Evolutionary conservation across 768 basidiomycete species (phyloP).

Genomic region (Hebeloma cylindrosporum): DNA sequence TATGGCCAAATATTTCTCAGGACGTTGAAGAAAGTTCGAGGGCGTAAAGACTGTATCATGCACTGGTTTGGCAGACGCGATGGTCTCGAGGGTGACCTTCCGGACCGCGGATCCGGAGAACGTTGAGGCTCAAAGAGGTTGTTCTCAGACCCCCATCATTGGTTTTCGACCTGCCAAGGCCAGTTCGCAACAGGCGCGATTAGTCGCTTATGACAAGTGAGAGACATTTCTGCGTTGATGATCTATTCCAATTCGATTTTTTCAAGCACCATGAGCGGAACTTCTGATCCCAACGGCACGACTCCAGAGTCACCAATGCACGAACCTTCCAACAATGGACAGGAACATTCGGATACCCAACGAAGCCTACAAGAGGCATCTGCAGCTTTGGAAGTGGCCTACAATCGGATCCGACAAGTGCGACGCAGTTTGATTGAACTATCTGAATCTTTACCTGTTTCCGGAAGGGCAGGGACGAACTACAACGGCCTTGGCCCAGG

Average conservation of each 20-base stretch:
- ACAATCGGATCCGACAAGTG: slow-evolving; percentile 54
- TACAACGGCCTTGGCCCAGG: slow-evolving; percentile 38
- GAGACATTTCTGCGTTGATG: background rate
- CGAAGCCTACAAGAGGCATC: slow-evolving; percentile 48
- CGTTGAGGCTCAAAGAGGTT: too few relatives aligned
- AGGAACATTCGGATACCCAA: slow-evolving; percentile 17
- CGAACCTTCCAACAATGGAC: slow-evolving; percentile 1
- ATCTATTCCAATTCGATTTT: background rate
- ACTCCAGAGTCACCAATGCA: slow-evolving; percentile 1
- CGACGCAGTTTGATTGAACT: slow-evolving; percentile 50
- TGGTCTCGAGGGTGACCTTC: too few relatives aligned
- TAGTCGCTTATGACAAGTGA: too few relatives aligned
- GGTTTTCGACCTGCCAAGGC: too few relatives aligned
- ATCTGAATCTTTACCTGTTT: slow-evolving; percentile 32
- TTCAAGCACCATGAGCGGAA: slow-evolving; percentile 6
- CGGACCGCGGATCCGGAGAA: too few relatives aligned
- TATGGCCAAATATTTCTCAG: too few relatives aligned
- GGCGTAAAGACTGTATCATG: too few relatives aligned
- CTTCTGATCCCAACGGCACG: background rate
- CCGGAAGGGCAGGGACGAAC: slow-evolving; percentile 12
- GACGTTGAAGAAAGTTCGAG: too few relatives aligned
- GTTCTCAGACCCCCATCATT: too few relatives aligned
- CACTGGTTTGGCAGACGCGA: too few relatives aligned
- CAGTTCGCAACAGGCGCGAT: too few relatives aligned
- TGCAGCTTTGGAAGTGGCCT: slow-evolving; percentile 53